Evolutionary conservation across 768 basidiomycete genomes (phyloP), one percentile per base, ranked within the genome.

Genomic region (Calocera viscosa): DNA sequence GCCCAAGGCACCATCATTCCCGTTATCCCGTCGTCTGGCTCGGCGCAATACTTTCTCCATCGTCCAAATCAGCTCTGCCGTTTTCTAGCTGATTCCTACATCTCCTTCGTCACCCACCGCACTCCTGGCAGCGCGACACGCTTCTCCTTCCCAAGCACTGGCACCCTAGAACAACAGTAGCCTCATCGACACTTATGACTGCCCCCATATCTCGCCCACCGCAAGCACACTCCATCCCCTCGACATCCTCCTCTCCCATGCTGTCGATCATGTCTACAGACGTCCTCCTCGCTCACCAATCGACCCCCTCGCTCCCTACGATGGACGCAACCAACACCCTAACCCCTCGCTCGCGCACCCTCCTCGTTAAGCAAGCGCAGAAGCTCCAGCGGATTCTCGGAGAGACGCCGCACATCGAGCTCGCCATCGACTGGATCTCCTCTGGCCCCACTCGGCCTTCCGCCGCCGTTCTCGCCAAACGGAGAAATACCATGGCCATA

Each of bases 321-420:
- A 60, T 60, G 53, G 53, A 60, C 30, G 30, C 26, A 5, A 60
- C 53, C 30, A 60, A 60, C 53, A 60, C 53, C 2, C 53, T 60
- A 11, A 60, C 24, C 2, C 53, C 53, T 3, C 53, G 53, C 14
- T 60, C 53, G 10, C 24, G 53, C 24, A 22, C 53, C 2, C 53
- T 60, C 30, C 53, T 60, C 22, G 53, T 60, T 26, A 60, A 60
- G 30, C 53, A 60, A 26, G 53, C 53, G 7, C 53, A 60, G 53
- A 60, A 60, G 53, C 53, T 60, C 53, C 53, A 60, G 30, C 53
- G 53, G 7, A 60, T 60, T 32, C 53, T 60, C 24, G 53, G 53
- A 60, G 53, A 60, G 19, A 14, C 53, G 30, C 53, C 53, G 3
- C 53, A 60, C 53, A 60, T 60, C 24, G 53, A 60, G 22, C 53